Evolutionary conservation across 164 flowering plant species (phyloP).

Genomic region (Buxus sempervirens): DNA sequence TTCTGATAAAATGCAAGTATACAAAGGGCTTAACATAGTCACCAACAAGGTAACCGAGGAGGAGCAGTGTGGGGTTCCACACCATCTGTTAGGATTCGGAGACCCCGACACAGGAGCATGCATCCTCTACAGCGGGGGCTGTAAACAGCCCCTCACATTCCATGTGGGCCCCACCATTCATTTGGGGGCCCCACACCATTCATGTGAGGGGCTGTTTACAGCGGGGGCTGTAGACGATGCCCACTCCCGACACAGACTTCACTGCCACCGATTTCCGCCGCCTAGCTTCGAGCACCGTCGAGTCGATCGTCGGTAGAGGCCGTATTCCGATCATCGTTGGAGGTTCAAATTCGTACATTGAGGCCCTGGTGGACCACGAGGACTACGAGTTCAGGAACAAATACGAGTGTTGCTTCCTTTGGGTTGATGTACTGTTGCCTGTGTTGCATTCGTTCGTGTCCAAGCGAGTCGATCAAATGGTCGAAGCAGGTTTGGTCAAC

Average conservation of each 20-base stretch:
- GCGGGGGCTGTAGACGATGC: too few relatives aligned
- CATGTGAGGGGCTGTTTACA: too few relatives aligned
- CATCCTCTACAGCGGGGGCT: too few relatives aligned
- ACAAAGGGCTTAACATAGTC: constrained; percentile 60
- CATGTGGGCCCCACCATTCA: too few relatives aligned
- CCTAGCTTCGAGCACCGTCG: constrained; percentile 33
- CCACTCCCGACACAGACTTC: constrained; percentile 53
- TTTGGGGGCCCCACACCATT: too few relatives aligned
- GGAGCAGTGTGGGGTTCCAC: constrained; percentile 60
- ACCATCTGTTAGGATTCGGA: constrained; percentile 58
- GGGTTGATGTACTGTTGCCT: constrained; percentile 66
- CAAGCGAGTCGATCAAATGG: constrained; percentile 65
- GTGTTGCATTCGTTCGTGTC: constrained; percentile 47
- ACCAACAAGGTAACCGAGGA: constrained; percentile 81
- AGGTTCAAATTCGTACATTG: constrained; percentile 77
- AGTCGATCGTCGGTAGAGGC: constrained; percentile 36
- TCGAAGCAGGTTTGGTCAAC: constrained; percentile 51
- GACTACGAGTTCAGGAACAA: constrained; percentile 29
- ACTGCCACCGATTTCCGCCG: constrained; percentile 42
- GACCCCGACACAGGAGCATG: constrained; percentile 44
- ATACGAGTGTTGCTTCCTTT: constrained; percentile 69
- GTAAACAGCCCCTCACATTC: too few relatives aligned
- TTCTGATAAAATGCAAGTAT: constrained; percentile 86
- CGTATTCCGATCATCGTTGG: constrained; percentile 78
- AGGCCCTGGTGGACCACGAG: constrained; percentile 48